Conservation (phyloP, 75 land plant genomes). For the Chamaecyparis obtusa region DNA sequence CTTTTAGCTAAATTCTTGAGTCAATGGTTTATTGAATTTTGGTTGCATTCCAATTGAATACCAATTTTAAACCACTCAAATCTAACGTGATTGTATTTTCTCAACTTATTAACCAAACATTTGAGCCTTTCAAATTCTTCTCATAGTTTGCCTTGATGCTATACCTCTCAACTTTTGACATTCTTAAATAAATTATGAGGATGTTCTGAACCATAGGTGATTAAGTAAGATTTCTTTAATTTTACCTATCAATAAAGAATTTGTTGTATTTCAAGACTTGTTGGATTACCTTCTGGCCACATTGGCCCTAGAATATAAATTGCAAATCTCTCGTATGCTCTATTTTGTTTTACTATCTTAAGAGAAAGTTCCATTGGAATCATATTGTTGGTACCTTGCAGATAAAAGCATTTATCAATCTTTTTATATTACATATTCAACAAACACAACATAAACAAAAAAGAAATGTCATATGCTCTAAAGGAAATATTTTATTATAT, state of each 20-base stretch:
- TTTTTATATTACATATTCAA: neutral
- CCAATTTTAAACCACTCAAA: too few relatives aligned
- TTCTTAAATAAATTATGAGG: neutral
- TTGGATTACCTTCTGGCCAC: slow-evolving; percentile 89
- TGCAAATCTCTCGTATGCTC: slow-evolving; percentile 60
- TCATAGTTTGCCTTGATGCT: neutral
- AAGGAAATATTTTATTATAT: too few relatives aligned
- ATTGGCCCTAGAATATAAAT: slow-evolving; percentile 70
- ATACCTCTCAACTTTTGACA: neutral
- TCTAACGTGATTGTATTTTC: neutral
- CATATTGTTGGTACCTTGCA: slow-evolving; percentile 66
- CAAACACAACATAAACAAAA: neutral
- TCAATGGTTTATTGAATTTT: too few relatives aligned
- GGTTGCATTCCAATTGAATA: too few relatives aligned
- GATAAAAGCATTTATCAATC: neutral
- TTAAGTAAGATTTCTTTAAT: neutral
- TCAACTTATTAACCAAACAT: neutral
- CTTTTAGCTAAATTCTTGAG: too few relatives aligned
- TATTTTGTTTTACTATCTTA: slow-evolving; percentile 67
- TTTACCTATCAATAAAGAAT: slow-evolving; percentile 78
- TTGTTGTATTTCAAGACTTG: slow-evolving; percentile 51
- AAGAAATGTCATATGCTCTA: neutral
- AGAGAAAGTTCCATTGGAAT: slow-evolving; percentile 75
- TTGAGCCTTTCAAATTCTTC: neutral
- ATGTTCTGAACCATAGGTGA: slow-evolving; percentile 2